These are phyloP conservation scores for Penicillium taxi DNA, from an alignment of 495 filamentous ascomycete genomes.

Conservation along the genomic window DNA sequence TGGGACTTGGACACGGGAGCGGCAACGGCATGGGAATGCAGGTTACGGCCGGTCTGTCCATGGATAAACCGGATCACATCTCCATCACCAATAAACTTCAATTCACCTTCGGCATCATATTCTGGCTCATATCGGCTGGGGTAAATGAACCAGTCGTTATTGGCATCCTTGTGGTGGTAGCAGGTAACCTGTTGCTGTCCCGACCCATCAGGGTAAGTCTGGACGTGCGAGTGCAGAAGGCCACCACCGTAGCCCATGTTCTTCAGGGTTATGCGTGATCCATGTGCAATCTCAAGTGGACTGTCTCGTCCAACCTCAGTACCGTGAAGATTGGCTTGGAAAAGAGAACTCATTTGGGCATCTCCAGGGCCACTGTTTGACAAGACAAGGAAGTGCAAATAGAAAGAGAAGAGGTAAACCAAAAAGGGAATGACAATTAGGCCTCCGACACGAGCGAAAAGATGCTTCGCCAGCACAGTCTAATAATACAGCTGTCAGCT, in stretches of 20 bases:
- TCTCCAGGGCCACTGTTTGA: conserved; percentile 94
- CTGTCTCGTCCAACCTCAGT: conserved; percentile 92
- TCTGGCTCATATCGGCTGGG: conserved; percentile 70
- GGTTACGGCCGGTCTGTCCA: conserved; percentile 89
- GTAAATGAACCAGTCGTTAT: conserved; percentile 99
- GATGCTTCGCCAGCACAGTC: conserved; percentile 66
- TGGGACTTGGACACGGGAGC: conserved; percentile 87
- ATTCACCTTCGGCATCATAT: conserved; percentile 58
- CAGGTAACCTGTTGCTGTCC: conserved; percentile 94
- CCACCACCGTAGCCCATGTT: conserved; percentile 99
- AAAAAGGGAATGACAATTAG: conserved; percentile 79
- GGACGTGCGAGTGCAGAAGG: conserved; percentile 93
- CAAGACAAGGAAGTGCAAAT: conserved; percentile 82
- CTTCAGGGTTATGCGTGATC: conserved; percentile 88
- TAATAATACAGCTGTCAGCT: conserved; percentile 21
- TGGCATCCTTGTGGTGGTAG: conserved; percentile 98
- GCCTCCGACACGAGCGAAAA: conserved; percentile 72
- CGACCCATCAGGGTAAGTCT: conserved; percentile 93
- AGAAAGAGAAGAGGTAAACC: conserved; percentile 94
- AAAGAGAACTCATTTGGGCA: conserved; percentile 98
- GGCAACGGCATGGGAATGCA: conserved; percentile 84
- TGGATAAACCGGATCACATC: conserved; percentile 83
- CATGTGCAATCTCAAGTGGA: conserved; percentile 81
- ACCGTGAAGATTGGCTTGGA: conserved; percentile 90
- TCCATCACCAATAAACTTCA: conserved; percentile 71